These are phyloP conservation scores for Nemania sp. DNA, from an alignment of 2,329 filamentous ascomycete species.

Conservation along the genomic window DNA sequence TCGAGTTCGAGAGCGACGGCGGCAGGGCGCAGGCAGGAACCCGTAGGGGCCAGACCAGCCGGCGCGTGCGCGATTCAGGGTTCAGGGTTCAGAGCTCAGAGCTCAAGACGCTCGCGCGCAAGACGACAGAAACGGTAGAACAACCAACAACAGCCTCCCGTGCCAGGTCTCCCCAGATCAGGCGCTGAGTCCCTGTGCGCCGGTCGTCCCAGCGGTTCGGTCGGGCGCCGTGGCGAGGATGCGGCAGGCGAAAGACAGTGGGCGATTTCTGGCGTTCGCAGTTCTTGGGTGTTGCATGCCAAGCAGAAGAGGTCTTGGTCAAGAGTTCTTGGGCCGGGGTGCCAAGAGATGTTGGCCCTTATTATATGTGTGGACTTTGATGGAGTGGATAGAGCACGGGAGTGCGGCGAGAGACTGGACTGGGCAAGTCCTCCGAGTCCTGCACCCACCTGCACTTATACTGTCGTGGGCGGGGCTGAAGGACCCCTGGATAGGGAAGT, in stretches of 20 bases:
- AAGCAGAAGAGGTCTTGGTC: slow-evolving; percentile 38
- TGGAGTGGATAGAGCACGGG: too few species aligned
- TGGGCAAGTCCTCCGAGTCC: slow-evolving; percentile 4
- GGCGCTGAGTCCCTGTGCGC: background rate
- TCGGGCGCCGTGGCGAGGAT: slow-evolving; percentile 23
- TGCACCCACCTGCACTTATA: slow-evolving; percentile 8
- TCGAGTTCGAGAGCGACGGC: too few species aligned
- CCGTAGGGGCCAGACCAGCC: too few species aligned
- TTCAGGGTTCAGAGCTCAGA: too few species aligned
- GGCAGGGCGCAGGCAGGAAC: too few species aligned
- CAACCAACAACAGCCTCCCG: too few species aligned
- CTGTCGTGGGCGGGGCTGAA: slow-evolving; percentile 13
- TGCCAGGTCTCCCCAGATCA: too few species aligned
- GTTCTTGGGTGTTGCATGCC: slow-evolving; percentile 40
- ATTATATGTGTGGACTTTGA: slow-evolving; percentile 22
- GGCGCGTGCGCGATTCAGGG: too few species aligned
- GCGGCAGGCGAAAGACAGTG: slow-evolving; percentile 16
- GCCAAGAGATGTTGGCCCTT: slow-evolving; percentile 37
- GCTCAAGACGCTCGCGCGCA: too few species aligned
- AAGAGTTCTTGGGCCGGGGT: slow-evolving; percentile 30
- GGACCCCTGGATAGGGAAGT: slow-evolving; percentile 7
- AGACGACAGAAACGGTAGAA: too few species aligned
- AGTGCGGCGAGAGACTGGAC: slow-evolving; percentile 3
- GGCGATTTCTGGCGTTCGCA: slow-evolving; percentile 31
- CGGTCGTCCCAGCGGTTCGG: slow-evolving; percentile 19